Base-by-base conservation (phyloP, 768 basidiomycete species). In the Calocera cornea region DNA sequence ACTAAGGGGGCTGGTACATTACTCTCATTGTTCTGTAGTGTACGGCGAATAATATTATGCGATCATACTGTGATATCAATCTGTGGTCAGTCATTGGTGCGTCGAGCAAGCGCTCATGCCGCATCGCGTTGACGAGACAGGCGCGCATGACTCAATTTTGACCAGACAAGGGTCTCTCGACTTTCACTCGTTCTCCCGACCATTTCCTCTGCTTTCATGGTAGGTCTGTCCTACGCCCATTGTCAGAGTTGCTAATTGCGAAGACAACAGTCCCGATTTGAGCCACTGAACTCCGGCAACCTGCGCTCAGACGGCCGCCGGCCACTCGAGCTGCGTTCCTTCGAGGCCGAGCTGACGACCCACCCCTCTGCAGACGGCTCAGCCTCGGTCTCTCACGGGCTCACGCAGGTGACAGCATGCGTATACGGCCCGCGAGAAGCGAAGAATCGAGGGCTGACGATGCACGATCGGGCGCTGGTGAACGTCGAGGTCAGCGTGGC, bases 391-490 rank as follows among this genome's bases (percentile, higher is more conserved):
- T 83, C 86, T 1, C 95, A 97, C 75, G 97, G 97, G 1, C 82
- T 98, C 34, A 97, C 97, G 0, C 86, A 90, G 68, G 92, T 97
- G 8, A 79, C 87, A 17, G 89, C 90, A 22, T 87, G 89, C 64
- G 92, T 98, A 0, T 91, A 90, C 76, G 97, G 97, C 0, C 97
- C 97, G 0, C 79, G 92, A 70, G 97, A 99, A 77, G 87, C 90
- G 1, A 89, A 86, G 74, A 80, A 86, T 77, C 83, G 92, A 64
- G 88, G 87, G 0, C 85, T 89, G 65, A 87, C 88, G 2, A 80
- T 89, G 34, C 90, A 95, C 72, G 92, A 98, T 77, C 86, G 90
- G 40, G 95, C 92, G 24, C 85, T 84, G 66, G 82, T 99, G 75
- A 91, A 88, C 69, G 94, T 99, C 24, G 93, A 97, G 73, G 86